Base-by-base conservation (phyloP, 257 asterid genomes). In the Jacaranda copaia region DNA sequence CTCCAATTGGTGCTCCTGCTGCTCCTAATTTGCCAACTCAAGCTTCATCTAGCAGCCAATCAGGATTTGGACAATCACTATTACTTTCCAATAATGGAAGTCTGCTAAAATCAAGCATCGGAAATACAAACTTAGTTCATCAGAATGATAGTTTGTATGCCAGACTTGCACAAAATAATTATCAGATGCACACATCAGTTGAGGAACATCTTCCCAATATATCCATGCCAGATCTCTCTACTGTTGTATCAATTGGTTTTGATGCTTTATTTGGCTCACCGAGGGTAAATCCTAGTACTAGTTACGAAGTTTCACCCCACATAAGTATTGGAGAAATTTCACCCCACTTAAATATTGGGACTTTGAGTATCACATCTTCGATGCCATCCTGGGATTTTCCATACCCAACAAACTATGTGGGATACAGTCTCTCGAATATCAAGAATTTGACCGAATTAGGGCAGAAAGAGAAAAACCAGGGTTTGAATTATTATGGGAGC, bases 1-100 rank as follows among this genome's bases (percentile, higher is more conserved):
- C 9, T 81, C 32, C 65, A 11, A 1, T 13, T 57, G 8, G 9
- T 57, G 36, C 49, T 20, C 38, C 38, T 0, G 11, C 25, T 40
- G 46, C 58, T 15, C 68, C 79, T 13, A 1, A 25, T 25, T 71
- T 82, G 11, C 58, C 52, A 5, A 61, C 59, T 64, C 63, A 68
- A 66, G 25, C 70, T 55, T 67, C 60, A 3, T 51, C 79, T 4
- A 40, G 64, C 51, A 51, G 18, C 68, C 81, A 68, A 53, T 36
- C 77, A 0, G 32, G 78, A 49, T 63, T 36, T 3, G 84, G 84
- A 51, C 79, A 70, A 32, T 74, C 85, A 8, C 80, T 75, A 53
- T 6, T 80, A 13, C 77, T 79, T 52, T 60, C 70, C 62, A 80
- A 63, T 8, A 38, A 35, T 42, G 80, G 66, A 32, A 60, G 14